Percentiles rank a stretch among this genome's conserved stretches.
These are phyloP conservation scores for Hypseocharis bilobata DNA, from an alignment of 441 rosid genomes.

Conservation along the genomic window DNA sequence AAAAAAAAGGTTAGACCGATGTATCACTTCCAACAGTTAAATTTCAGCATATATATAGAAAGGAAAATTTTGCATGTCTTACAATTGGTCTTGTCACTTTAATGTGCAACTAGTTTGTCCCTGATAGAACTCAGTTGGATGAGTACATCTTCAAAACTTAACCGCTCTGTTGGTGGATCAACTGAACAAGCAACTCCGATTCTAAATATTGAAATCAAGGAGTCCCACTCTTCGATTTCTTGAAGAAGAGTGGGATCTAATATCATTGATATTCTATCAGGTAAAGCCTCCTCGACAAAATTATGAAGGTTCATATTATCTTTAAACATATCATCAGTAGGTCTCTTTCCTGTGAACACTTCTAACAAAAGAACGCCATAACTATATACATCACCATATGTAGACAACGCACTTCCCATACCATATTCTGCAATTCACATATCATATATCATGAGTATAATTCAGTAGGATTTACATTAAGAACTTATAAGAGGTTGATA, in stretches of 20 bases:
- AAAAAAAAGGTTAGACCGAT: too few relatives aligned
- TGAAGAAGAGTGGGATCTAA: neutral
- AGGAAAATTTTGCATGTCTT: too few relatives aligned
- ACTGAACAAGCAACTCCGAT: conserved; percentile 13
- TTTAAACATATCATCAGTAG: neutral
- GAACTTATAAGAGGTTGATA: too few relatives aligned
- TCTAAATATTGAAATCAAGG: neutral
- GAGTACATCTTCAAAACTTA: neutral
- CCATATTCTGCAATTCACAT: conserved; percentile 8
- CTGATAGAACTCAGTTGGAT: neutral
- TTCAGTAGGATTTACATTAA: neutral
- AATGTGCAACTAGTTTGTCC: neutral
- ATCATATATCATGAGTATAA: neutral
- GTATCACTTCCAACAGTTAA: too few relatives aligned
- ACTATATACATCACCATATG: conserved; percentile 3
- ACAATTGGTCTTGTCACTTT: too few relatives aligned
- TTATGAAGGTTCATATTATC: conserved; percentile 12
- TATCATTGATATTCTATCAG: neutral
- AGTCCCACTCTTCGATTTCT: neutral
- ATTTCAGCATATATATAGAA: too few relatives aligned
- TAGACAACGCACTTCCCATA: conserved; percentile 6
- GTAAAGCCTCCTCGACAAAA: neutral
- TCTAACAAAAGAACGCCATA: conserved; percentile 13
- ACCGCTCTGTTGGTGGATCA: neutral
- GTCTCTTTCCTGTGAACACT: conserved; percentile 13